A percentile compares a stretch with the other conserved stretches of the same genome.
phyloP scores from a whole-genome alignment of 495 filamentous ascomycete genomes.

The Antarctomyces pellizariae region DNA sequence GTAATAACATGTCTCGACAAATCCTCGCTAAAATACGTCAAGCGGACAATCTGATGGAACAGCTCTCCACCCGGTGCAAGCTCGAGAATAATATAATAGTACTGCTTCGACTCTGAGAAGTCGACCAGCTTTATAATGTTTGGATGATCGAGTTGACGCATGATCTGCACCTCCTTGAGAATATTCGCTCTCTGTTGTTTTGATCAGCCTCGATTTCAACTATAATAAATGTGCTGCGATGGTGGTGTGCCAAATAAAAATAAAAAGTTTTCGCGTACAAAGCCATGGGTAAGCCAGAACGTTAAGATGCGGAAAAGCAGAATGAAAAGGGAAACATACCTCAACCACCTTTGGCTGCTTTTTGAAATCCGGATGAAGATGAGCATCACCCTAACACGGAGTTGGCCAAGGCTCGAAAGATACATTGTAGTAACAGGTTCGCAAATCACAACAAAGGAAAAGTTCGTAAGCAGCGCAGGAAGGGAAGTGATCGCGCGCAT shows the following conservation, averaged over 20 bases:
- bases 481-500: no score
- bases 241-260: conserved; percentile 3
- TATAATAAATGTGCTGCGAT: background rate
- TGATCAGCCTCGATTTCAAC: conserved; percentile 1
- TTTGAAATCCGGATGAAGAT: conserved; percentile 87
- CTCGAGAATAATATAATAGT: conserved; percentile 93
- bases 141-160: conserved; percentile 86
- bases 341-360: conserved; percentile 84
- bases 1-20: conserved; percentile 81
- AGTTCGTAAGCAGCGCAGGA: conserved; percentile 1
- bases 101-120: conserved; percentile 81
- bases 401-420: conserved; percentile 11
- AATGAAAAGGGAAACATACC: conserved; percentile 38
- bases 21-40: conserved; percentile 96
- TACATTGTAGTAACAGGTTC: no score
- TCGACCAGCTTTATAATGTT: conserved; percentile 85
- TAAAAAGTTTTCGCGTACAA: no score
- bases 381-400: conserved; percentile 44
- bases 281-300: conserved; percentile 4
- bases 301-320: conserved; percentile 14
- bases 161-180: conserved; percentile 95
- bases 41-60: conserved; percentile 93
- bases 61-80: conserved; percentile 88
- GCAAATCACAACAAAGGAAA: conserved; percentile 15
- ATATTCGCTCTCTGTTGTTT: conserved; percentile 68